Evolutionary conservation across 371 early-diverging fungal genomes (phyloP), one percentile per base, ranked within the genome.

Genomic region (Mycotypha africana): DNA sequence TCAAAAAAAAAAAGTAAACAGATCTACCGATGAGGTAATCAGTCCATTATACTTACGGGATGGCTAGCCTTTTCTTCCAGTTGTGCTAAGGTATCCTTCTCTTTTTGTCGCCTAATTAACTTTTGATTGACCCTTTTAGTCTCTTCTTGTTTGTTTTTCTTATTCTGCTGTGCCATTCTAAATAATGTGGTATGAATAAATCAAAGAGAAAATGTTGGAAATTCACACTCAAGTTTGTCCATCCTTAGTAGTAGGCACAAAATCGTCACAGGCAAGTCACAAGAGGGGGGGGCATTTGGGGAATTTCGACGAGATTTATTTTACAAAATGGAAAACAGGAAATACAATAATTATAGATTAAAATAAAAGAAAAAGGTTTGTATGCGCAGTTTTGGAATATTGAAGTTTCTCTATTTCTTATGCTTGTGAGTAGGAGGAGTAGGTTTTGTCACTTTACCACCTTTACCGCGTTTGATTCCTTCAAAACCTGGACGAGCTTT

Each of bases 401-500:
- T n/a, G n/a, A n/a, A n/a, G n/a, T n/a, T 28, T 28, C 5, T 45
- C 42, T 56, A 49, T 37, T 56, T 53, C 41, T 57, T 60, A 30
- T 52, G 49, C 35, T 62, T 62, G 49, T 42, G 33, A 19, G 36
- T 50, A 15, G 53, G 53, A 15, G 47, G 35, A 23, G 22, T 49
- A 26, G 51, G 51, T 14, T 70, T 66, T 38, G 70, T 33, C 25
- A 48, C 41, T 21, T 63, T 66, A 26, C 67, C 67, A 36, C 64
- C 71, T 39, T 61, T 61, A 34, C 61, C 59, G 15, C 59, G 55
- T 25, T 62, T 67, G 37, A 60, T 63, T 19, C 72, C 73, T 57
- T 72, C 73, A 26, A 74, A 74, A 0, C 74, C 74, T 42, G 49
- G 75, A 24, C 75, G 65, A 28, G 71, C 60, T 31, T 74, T 70